These are phyloP conservation scores for Aspergillus uvarum DNA, from an alignment of 2,329 filamentous ascomycete species.

Conservation along the genomic window DNA sequence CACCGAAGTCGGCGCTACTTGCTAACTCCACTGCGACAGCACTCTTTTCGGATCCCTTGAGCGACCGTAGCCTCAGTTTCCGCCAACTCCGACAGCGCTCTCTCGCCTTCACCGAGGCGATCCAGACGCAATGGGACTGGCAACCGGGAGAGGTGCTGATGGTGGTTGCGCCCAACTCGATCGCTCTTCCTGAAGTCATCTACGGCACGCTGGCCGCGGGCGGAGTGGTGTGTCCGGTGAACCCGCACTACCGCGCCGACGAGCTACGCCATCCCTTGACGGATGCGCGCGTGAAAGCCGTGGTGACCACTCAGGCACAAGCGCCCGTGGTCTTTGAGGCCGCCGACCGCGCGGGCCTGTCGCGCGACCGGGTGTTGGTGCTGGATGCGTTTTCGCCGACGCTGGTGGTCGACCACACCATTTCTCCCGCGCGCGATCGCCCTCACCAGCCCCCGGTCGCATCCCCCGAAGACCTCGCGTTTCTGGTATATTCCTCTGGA, in stretches of 20 bases:
- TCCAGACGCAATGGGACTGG: slow-evolving; percentile 20
- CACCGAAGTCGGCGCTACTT: background rate
- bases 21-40: slow-evolving; percentile 3
- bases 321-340: slow-evolving; percentile 10
- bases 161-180: slow-evolving; percentile 18
- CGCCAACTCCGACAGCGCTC: slow-evolving; percentile 9
- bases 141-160: slow-evolving; percentile 21
- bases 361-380: slow-evolving; percentile 11
- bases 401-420: background rate
- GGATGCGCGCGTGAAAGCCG: slow-evolving; percentile 12
- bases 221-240: slow-evolving; percentile 29
- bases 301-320: slow-evolving; percentile 13
- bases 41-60: slow-evolving; percentile 10
- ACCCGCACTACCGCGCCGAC: slow-evolving; percentile 23
- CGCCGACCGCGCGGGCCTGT: slow-evolving; percentile 7
- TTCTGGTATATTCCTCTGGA: slow-evolving; percentile 30
- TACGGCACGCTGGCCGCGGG: slow-evolving; percentile 26
- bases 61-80: slow-evolving; percentile 12
- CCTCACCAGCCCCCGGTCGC: slow-evolving; percentile 6
- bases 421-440: background rate
- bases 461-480: slow-evolving; percentile 14
- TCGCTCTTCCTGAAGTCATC: slow-evolving; percentile 15
- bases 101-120: slow-evolving; percentile 13
- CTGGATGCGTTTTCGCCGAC: slow-evolving; percentile 10
- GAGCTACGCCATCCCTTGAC: slow-evolving; percentile 21